A percentile compares a stretch with the other conserved stretches of the same genome.
phyloP scores from a whole-genome alignment of 805 yeast species.

The Cephaloascus fragrans region DNA sequence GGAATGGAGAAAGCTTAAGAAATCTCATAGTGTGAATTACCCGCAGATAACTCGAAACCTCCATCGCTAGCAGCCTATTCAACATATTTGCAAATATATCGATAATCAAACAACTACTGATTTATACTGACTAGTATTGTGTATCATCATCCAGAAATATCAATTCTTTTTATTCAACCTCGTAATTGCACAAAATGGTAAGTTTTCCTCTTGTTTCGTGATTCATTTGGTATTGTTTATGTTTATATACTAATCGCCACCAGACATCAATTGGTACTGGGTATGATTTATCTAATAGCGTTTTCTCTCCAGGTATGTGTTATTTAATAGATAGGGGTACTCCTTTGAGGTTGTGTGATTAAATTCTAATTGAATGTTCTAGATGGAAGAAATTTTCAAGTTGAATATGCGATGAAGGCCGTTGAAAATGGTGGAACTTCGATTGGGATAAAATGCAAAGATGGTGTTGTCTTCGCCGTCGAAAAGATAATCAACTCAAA shows the following conservation, averaged over 20 bases:
- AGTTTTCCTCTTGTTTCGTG: not conserved
- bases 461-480: constrained; percentile 96
- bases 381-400: constrained; percentile 94
- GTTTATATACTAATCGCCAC: constrained; percentile 1
- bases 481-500: constrained; percentile 86
- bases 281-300: constrained; percentile 94
- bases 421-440: constrained; percentile 97
- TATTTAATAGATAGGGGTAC: too few species aligned
- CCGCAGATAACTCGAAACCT: too few species aligned
- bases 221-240: not conserved
- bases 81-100: too few species aligned
- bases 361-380: constrained; percentile 9
- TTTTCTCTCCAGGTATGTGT: constrained; percentile 65
- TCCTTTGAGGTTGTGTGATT: not conserved
- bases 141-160: too few species aligned
- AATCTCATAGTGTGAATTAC: too few species aligned
- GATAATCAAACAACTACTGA: too few species aligned
- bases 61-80: too few species aligned
- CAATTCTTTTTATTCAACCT: not conserved
- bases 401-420: constrained; percentile 94
- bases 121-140: too few species aligned
- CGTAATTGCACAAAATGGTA: not conserved
- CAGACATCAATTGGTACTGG: constrained; percentile 97
- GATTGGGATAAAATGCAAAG: constrained; percentile 83
- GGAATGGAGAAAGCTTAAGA: too few species aligned